phyloP scores from a whole-genome alignment of 352 stramenopile genomes.

The Phytophthora uliginosa region DNA sequence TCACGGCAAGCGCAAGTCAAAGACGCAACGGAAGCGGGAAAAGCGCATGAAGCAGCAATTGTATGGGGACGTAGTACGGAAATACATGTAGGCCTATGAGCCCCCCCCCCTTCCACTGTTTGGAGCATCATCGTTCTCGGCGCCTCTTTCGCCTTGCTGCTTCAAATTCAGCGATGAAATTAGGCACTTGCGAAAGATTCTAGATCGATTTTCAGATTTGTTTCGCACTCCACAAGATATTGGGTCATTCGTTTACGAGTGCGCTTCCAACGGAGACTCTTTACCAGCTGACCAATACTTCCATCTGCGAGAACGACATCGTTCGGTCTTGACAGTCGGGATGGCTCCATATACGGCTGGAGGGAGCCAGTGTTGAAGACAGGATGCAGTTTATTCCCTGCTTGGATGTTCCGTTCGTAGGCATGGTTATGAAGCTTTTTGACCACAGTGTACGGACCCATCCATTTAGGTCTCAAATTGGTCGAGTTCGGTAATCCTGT shows the following conservation, averaged over 20 bases:
- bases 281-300: slow-evolving; percentile 2
- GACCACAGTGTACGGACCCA: slow-evolving; percentile 17
- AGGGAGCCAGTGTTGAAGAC: slow-evolving; percentile 21
- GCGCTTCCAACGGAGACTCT: slow-evolving; percentile 3
- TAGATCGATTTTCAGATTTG: slow-evolving; percentile 1
- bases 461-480: slow-evolving; percentile 29
- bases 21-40: no score
- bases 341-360: slow-evolving; percentile 11
- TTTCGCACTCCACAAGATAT: slow-evolving; percentile 25
- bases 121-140: neutral
- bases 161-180: slow-evolving; percentile 16
- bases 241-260: neutral
- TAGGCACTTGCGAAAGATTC: slow-evolving; percentile 8
- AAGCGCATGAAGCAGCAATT: neutral
- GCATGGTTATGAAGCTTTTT: slow-evolving; percentile 28
- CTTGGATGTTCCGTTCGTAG: slow-evolving; percentile 32
- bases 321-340: neutral
- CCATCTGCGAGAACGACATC: slow-evolving; percentile 15
- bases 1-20: no score
- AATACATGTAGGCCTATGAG: slow-evolving; percentile 18
- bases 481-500: slow-evolving; percentile 9
- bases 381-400: slow-evolving; percentile 19
- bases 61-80: slow-evolving; percentile 8
- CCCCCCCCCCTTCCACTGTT: slow-evolving; percentile 3
- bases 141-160: neutral